Evolutionary conservation across 2,329 filamentous ascomycete species (phyloP).

Genomic region (Escovopsis sp.): DNA sequence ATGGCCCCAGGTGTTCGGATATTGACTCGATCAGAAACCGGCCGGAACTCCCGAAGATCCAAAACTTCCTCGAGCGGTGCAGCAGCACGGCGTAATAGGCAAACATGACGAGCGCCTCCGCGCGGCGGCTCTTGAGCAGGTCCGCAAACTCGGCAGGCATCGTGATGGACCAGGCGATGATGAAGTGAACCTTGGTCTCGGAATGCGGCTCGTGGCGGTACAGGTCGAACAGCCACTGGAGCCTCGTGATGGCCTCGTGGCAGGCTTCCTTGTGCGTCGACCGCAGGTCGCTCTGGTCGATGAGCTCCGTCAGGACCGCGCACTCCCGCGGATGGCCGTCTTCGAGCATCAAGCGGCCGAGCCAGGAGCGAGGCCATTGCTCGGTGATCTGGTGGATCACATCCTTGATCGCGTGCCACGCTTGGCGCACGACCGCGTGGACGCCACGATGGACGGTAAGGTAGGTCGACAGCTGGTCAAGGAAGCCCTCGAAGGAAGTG

Average conservation of each 20-base stretch:
- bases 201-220: not conserved
- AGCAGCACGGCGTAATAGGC: slow-evolving; percentile 28
- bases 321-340: not conserved
- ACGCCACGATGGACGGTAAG: slow-evolving; percentile 21
- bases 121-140: slow-evolving; percentile 18
- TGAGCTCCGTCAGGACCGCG: not conserved
- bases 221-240: slow-evolving; percentile 7
- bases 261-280: slow-evolving; percentile 5
- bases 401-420: slow-evolving; percentile 9
- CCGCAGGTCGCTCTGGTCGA: not conserved
- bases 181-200: slow-evolving; percentile 4
- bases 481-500: slow-evolving; percentile 15
- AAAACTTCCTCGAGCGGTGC: slow-evolving; percentile 18
- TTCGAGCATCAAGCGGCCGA: too few species aligned
- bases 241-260: slow-evolving; percentile 4
- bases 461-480: slow-evolving; percentile 17
- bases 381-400: not conserved
- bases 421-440: slow-evolving; percentile 13
- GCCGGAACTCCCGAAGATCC: slow-evolving; percentile 15
- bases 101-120: slow-evolving; percentile 25
- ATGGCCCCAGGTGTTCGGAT: not conserved
- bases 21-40: slow-evolving; percentile 3
- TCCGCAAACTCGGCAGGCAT: slow-evolving; percentile 16
- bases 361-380: not conserved
- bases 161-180: slow-evolving; percentile 7